Percentiles rank a stretch among this genome's conserved stretches.
These are phyloP conservation scores for Citropsis articulata DNA, from an alignment of 345 rosid genomes.

Conservation along the genomic window DNA sequence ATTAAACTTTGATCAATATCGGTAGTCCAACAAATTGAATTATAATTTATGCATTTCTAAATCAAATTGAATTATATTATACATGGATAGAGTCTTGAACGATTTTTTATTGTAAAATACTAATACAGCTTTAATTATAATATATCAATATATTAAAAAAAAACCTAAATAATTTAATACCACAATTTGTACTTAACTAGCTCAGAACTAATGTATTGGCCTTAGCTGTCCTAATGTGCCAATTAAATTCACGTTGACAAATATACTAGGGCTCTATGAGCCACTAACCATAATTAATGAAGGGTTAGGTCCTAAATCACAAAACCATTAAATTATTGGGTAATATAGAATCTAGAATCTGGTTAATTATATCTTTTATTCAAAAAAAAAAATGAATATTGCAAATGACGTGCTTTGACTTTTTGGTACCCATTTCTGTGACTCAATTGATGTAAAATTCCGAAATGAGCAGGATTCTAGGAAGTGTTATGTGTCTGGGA, in stretches of 20 bases:
- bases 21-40: background rate
- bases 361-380: background rate
- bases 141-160: too few species aligned
- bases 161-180: too few species aligned
- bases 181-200: background rate
- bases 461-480: slow-evolving; percentile 18
- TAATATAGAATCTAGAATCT: slow-evolving; percentile 5
- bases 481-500: slow-evolving; percentile 1
- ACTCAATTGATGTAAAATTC: background rate
- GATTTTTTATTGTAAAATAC: accelerated
- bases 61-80: too few species aligned
- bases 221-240: background rate
- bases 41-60: background rate
- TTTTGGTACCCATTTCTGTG: slow-evolving; percentile 9
- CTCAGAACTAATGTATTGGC: accelerated
- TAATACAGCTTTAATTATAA: accelerated
- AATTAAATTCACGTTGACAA: background rate
- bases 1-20: background rate
- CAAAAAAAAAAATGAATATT: background rate
- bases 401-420: slow-evolving; percentile 19
- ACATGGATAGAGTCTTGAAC: too few species aligned
- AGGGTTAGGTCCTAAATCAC: background rate
- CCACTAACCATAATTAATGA: background rate
- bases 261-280: background rate
- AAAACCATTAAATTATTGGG: background rate